phyloP scores from a whole-genome alignment of 306 rosid genomes.

The Cucurbita maxima region DNA sequence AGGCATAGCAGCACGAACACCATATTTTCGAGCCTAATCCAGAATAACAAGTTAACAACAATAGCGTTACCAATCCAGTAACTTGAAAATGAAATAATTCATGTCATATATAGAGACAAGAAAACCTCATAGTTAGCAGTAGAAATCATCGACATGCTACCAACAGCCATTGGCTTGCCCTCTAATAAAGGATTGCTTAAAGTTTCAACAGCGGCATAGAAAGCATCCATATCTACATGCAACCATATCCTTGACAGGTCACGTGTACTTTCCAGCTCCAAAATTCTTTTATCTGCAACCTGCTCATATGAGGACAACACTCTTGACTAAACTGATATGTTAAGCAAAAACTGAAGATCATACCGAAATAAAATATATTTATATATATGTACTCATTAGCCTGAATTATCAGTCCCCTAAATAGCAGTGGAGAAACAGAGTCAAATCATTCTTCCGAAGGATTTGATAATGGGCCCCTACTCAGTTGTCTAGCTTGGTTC shows the following conservation, averaged over 20 bases:
- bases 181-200: slow-evolving; percentile 50
- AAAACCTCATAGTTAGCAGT: slow-evolving; percentile 94
- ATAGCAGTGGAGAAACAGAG: not conserved
- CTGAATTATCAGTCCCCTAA: not conserved
- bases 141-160: slow-evolving; percentile 78
- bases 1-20: slow-evolving; percentile 98
- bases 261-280: slow-evolving; percentile 61
- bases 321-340: not conserved
- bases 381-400: not conserved
- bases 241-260: slow-evolving; percentile 81
- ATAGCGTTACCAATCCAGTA: not conserved
- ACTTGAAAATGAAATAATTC: not conserved
- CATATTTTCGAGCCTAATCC: slow-evolving; percentile 68
- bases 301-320: slow-evolving; percentile 8
- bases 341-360: not conserved
- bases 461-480: not conserved
- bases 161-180: slow-evolving; percentile 90
- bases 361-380: not conserved
- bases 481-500: not conserved
- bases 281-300: slow-evolving; percentile 54
- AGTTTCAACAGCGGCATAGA: slow-evolving; percentile 94
- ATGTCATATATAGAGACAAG: not conserved
- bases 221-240: slow-evolving; percentile 98
- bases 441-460: not conserved
- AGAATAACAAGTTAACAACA: not conserved